These are phyloP conservation scores for Podaxis sp. DNA, from an alignment of 768 basidiomycete species.

Conservation along the genomic window DNA sequence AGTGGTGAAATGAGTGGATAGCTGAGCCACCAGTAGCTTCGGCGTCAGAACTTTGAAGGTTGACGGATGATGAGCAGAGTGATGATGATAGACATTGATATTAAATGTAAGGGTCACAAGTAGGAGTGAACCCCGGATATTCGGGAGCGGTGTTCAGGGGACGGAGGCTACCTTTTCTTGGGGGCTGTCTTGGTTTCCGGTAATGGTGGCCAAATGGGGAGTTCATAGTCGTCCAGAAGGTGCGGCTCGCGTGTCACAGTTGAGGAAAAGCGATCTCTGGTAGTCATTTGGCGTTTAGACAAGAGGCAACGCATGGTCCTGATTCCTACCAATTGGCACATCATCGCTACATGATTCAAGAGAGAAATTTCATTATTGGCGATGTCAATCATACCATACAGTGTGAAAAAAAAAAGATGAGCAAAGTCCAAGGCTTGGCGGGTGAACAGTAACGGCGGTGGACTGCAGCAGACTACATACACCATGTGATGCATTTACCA, in stretches of 20 bases:
- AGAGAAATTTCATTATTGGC: background rate
- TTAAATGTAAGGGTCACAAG: too few species aligned
- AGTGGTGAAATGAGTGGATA: background rate
- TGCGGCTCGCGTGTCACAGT: background rate
- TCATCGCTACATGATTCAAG: background rate
- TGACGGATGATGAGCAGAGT: background rate
- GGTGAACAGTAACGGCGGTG: background rate
- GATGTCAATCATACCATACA: background rate
- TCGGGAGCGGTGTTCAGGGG: too few species aligned
- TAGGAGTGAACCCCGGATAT: too few species aligned
- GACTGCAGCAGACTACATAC: background rate
- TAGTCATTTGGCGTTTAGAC: background rate
- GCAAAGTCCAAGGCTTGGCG: background rate
- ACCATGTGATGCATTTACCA: background rate
- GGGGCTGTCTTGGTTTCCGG: background rate
- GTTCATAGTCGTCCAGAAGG: background rate
- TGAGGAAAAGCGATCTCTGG: background rate
- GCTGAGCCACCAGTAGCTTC: background rate
- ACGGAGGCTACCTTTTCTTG: background rate
- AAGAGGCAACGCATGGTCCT: background rate
- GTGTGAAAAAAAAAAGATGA: background rate
- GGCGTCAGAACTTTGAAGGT: background rate
- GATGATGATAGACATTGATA: background rate
- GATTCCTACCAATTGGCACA: background rate
- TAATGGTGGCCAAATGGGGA: background rate